These are phyloP conservation scores for Dothideomycetidae sp. DNA, from an alignment of 2,329 filamentous ascomycete genomes.

Conservation along the genomic window DNA sequence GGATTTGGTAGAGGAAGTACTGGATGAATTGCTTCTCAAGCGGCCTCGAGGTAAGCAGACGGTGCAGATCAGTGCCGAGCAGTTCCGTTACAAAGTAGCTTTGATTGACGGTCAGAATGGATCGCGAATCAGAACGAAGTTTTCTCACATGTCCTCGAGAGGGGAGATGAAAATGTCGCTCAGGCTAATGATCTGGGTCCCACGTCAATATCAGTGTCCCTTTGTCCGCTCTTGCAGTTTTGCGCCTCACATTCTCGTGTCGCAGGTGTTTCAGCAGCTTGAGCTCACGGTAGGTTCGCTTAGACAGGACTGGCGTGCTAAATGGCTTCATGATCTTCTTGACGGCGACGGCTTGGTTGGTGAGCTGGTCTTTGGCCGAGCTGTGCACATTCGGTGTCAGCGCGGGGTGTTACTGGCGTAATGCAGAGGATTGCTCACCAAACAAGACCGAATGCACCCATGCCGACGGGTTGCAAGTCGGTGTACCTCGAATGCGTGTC, in stretches of 20 bases:
- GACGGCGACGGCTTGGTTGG: constrained; percentile 87
- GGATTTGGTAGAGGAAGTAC: constrained; percentile 98
- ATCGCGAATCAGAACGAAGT: not conserved
- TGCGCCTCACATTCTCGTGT: constrained; percentile 76
- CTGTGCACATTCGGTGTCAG: constrained; percentile 34
- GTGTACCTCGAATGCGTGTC: constrained; percentile 54
- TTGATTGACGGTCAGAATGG: not conserved
- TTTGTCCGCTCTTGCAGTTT: constrained; percentile 16
- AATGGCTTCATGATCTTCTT: constrained; percentile 99
- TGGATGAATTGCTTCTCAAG: constrained; percentile 99
- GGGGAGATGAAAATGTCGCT: constrained; percentile 99
- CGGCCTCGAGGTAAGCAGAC: constrained; percentile 83
- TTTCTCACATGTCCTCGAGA: constrained; percentile 77
- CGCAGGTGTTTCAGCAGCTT: constrained; percentile 93
- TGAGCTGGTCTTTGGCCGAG: constrained; percentile 95
- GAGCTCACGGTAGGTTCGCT: constrained; percentile 92
- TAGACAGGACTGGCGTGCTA: constrained; percentile 95
- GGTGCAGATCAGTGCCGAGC: constrained; percentile 88
- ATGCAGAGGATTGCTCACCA: constrained; percentile 44
- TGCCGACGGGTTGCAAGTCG: constrained; percentile 93
- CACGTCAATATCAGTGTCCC: not conserved
- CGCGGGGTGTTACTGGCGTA: not conserved
- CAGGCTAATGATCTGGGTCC: constrained; percentile 74
- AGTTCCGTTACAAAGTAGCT: constrained; percentile 98
- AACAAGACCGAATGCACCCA: constrained; percentile 96